Evolutionary conservation across 2,329 filamentous ascomycete genomes (phyloP).

Genomic region (Nemania sp.): DNA sequence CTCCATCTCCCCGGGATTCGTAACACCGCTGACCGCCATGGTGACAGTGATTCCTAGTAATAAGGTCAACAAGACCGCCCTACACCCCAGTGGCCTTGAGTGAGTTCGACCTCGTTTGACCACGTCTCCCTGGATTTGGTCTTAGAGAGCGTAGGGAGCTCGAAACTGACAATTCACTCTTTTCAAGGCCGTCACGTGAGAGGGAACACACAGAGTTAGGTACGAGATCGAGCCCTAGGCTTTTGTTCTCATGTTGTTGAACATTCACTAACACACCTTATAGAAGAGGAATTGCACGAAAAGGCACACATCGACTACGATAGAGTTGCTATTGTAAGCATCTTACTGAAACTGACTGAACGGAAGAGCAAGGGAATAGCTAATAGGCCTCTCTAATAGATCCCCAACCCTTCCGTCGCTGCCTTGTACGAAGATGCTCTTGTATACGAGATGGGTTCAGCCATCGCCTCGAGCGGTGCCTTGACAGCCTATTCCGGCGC

Average conservation of each 20-base stretch:
- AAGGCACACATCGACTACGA: constrained; percentile 99
- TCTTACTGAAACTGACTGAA: not conserved
- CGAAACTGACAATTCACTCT: constrained; percentile 25
- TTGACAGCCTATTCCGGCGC: constrained; percentile 97
- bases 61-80: constrained; percentile 87
- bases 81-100: constrained; percentile 92
- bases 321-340: constrained; percentile 92
- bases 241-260: constrained; percentile 12
- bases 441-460: constrained; percentile 96
- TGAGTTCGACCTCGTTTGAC: constrained; percentile 63
- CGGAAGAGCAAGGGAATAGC: constrained; percentile 22
- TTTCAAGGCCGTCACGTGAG: constrained; percentile 71
- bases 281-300: constrained; percentile 94
- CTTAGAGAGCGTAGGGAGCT: not conserved
- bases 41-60: constrained; percentile 65
- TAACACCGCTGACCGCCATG: constrained; percentile 38
- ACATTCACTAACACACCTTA: constrained; percentile 39
- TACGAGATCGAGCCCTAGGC: constrained; percentile 50
- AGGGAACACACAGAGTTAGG: constrained; percentile 93
- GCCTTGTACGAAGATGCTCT: constrained; percentile 99
- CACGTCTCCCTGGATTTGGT: no score
- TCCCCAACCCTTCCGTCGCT: constrained; percentile 93
- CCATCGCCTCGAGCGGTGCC: constrained; percentile 95
- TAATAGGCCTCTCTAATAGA: constrained; percentile 56
- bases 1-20: not conserved